These are phyloP conservation scores for Podospora appendiculata DNA, from an alignment of 495 filamentous ascomycete species.

Conservation along the genomic window DNA sequence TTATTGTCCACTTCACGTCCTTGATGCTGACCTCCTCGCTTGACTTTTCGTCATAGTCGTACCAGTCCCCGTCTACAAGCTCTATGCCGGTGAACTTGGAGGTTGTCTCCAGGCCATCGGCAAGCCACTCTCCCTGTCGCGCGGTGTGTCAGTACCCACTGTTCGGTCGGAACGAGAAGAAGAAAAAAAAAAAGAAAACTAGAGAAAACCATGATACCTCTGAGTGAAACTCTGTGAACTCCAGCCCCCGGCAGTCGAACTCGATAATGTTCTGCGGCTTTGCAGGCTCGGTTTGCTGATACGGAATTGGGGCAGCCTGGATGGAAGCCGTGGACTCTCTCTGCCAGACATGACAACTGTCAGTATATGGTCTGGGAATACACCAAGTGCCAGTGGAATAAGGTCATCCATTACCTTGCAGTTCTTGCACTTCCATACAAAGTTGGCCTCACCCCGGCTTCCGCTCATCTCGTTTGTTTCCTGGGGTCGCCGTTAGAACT, in stretches of 20 bases:
- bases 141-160: no score
- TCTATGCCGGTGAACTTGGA: constrained; percentile 78
- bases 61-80: constrained; percentile 73
- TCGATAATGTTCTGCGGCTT: constrained; percentile 71
- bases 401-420: constrained; percentile 53
- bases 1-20: constrained; percentile 82
- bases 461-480: constrained; percentile 81
- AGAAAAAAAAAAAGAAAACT: no score
- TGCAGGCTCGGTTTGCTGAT: constrained; percentile 58
- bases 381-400: no score
- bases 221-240: constrained; percentile 82
- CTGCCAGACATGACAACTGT: constrained; percentile 19
- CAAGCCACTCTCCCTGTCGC: constrained; percentile 71
- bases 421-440: constrained; percentile 95
- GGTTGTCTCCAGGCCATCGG: constrained; percentile 66
- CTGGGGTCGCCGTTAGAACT: constrained; percentile 32
- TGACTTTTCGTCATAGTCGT: constrained; percentile 54
- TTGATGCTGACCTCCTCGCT: constrained; percentile 63
- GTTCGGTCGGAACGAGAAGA: no score
- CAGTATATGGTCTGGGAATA: not conserved
- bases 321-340: constrained; percentile 59
- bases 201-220: constrained; percentile 50
- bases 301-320: constrained; percentile 59
- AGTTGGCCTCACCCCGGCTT: constrained; percentile 91
- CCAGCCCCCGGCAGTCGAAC: constrained; percentile 88